Conservation (phyloP, 305 asterid species). For the Fraxinus latifolia region DNA sequence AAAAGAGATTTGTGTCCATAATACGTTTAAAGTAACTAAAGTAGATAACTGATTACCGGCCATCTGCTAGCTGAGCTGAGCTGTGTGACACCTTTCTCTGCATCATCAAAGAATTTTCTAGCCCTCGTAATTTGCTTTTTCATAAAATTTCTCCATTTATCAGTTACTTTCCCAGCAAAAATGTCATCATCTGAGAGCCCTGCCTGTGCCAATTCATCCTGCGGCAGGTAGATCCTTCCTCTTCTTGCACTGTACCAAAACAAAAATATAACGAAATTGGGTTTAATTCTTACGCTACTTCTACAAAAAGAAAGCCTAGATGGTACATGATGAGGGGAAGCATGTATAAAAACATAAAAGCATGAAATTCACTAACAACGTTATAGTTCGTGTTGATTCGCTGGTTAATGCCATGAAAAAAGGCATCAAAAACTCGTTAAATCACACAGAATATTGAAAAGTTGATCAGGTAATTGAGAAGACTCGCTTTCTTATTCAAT, state of each 20-base stretch:
- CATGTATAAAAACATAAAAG: neutral
- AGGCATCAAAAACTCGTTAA: neutral
- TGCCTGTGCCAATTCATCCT: conserved; percentile 85
- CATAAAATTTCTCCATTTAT: conserved; percentile 90
- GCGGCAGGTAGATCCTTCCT: conserved; percentile 90
- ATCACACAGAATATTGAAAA: neutral
- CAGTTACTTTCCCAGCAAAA: conserved; percentile 78
- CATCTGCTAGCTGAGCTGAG: conserved; percentile 93
- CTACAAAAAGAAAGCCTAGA: neutral
- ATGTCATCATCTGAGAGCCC: conserved; percentile 87
- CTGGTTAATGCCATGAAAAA: neutral
- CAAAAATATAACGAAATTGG: neutral
- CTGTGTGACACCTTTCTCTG: conserved; percentile 78
- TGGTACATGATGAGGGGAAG: neutral
- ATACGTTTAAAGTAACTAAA: neutral
- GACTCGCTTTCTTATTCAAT: neutral
- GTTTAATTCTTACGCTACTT: neutral
- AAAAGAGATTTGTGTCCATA: neutral
- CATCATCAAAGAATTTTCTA: conserved; percentile 81
- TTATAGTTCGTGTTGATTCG: neutral
- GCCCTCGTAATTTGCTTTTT: conserved; percentile 87
- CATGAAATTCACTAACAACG: neutral
- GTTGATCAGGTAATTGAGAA: neutral
- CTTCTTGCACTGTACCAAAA: conserved; percentile 65
- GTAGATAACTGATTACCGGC: conserved; percentile 61